These are phyloP conservation scores for Poa annua DNA, from an alignment of 176 grass and related monocot species.

Conservation along the genomic window DNA sequence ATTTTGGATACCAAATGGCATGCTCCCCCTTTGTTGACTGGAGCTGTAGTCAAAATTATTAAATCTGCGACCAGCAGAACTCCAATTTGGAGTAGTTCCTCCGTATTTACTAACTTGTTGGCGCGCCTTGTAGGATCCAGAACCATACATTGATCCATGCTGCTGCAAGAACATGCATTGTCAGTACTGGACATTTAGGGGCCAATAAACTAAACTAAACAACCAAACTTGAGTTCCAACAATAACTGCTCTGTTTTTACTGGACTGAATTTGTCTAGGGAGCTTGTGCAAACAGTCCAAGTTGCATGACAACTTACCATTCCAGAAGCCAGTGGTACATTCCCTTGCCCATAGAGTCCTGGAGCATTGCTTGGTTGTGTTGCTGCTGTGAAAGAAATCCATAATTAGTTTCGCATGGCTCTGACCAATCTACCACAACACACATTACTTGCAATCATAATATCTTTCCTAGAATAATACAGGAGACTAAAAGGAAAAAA, in stretches of 20 bases:
- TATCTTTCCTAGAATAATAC: slow-evolving; percentile 30
- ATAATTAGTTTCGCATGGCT: slow-evolving; percentile 37
- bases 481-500: not conserved
- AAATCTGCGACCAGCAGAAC: slow-evolving; percentile 45
- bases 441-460: slow-evolving; percentile 11
- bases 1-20: slow-evolving; percentile 58
- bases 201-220: slow-evolving; percentile 17
- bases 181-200: slow-evolving; percentile 35
- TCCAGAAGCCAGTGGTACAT: slow-evolving; percentile 55
- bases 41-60: slow-evolving; percentile 39
- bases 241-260: slow-evolving; percentile 3
- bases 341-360: slow-evolving; percentile 71
- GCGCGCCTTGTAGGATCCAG: slow-evolving; percentile 54
- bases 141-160: slow-evolving; percentile 54
- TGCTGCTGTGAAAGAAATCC: slow-evolving; percentile 50
- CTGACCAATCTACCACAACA: slow-evolving; percentile 36
- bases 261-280: not conserved
- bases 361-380: slow-evolving; percentile 52
- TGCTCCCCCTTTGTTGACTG: slow-evolving; percentile 55
- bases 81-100: slow-evolving; percentile 51
- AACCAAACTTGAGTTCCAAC: slow-evolving; percentile 13
- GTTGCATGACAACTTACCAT: slow-evolving; percentile 51
- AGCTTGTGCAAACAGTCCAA: slow-evolving; percentile 25
- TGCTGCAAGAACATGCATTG: slow-evolving; percentile 55
- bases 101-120: slow-evolving; percentile 57